These are phyloP conservation scores for Verticillium nonalfalfae DNA, from an alignment of 2,329 filamentous ascomycete genomes.

Conservation along the genomic window DNA sequence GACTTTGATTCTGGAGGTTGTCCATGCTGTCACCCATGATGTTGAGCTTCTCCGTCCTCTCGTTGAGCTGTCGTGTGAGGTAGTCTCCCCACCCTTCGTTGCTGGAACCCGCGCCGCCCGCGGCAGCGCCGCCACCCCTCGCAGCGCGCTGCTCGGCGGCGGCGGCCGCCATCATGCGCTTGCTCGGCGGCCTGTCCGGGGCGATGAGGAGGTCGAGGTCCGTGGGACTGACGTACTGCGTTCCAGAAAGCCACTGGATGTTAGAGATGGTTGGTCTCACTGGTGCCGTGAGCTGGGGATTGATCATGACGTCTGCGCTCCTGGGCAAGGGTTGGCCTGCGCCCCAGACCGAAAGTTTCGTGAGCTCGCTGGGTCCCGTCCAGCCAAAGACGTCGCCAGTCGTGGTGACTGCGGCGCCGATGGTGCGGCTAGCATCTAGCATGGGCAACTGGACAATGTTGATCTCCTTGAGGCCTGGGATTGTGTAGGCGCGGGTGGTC, in stretches of 20 bases:
- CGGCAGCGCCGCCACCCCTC: constrained; percentile 25
- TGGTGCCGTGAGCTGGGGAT: constrained; percentile 67
- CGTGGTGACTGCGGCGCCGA: constrained; percentile 63
- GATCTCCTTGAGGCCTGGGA: constrained; percentile 86
- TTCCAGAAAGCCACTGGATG: constrained; percentile 93
- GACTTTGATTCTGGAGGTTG: constrained; percentile 70
- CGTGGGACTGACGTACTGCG: constrained; percentile 78
- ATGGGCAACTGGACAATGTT: constrained; percentile 59
- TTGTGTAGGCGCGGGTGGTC: constrained; percentile 69
- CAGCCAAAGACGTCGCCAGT: constrained; percentile 82
- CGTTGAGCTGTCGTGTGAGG: constrained; percentile 79
- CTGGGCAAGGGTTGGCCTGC: constrained; percentile 58
- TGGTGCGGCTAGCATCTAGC: constrained; percentile 68
- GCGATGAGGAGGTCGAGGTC: constrained; percentile 91
- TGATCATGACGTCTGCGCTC: constrained; percentile 68
- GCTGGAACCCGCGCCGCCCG: constrained; percentile 17
- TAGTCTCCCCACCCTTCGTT: constrained; percentile 71
- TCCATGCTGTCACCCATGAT: constrained; percentile 83
- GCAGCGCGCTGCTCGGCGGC: constrained; percentile 65
- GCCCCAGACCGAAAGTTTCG: constrained; percentile 80
- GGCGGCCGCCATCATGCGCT: constrained; percentile 78
- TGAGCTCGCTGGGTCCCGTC: constrained; percentile 82
- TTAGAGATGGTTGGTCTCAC: constrained; percentile 90
- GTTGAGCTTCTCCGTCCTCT: constrained; percentile 81
- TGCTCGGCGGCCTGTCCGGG: constrained; percentile 79